phyloP scores from a whole-genome alignment of 2,329 filamentous ascomycete genomes.

The Exophiala sp. region DNA sequence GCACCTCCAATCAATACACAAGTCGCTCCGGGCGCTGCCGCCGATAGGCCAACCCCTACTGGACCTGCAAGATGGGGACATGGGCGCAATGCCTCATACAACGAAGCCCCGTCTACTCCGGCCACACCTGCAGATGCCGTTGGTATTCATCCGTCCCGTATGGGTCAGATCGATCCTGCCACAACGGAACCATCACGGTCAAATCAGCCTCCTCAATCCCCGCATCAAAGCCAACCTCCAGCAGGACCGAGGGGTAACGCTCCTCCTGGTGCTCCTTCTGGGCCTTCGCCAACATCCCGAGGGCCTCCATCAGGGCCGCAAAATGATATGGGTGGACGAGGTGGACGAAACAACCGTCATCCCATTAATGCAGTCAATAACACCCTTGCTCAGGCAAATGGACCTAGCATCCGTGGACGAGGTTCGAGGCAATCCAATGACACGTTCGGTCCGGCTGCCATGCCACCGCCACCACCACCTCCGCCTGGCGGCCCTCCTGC shows the following conservation, averaged over 20 bases:
- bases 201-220: constrained; percentile 22
- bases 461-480: constrained; percentile 29
- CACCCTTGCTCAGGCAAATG: constrained; percentile 43
- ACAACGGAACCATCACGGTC: constrained; percentile 18
- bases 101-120: constrained; percentile 31
- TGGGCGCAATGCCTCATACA: constrained; percentile 35
- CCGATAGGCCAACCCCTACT: constrained; percentile 43
- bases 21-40: constrained; percentile 18
- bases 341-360: constrained; percentile 43
- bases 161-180: constrained; percentile 39
- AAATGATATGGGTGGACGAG: constrained; percentile 34
- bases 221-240: constrained; percentile 32
- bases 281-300: constrained; percentile 35
- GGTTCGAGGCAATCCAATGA: constrained; percentile 34
- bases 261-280: constrained; percentile 34
- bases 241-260: constrained; percentile 39
- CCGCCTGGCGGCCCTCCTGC: constrained; percentile 34
- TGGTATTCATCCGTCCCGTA: constrained; percentile 54
- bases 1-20: constrained; percentile 21
- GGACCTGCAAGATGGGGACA: constrained; percentile 40
- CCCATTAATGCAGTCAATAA: constrained; percentile 45
- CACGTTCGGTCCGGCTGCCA: constrained; percentile 15
- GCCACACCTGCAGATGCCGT: constrained; percentile 37
- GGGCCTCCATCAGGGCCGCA: constrained; percentile 38
- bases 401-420: constrained; percentile 40